Percentiles rank a stretch among this genome's conserved stretches.
phyloP scores from a whole-genome alignment of 306 rosid genomes.

The Luffa acutangula region DNA sequence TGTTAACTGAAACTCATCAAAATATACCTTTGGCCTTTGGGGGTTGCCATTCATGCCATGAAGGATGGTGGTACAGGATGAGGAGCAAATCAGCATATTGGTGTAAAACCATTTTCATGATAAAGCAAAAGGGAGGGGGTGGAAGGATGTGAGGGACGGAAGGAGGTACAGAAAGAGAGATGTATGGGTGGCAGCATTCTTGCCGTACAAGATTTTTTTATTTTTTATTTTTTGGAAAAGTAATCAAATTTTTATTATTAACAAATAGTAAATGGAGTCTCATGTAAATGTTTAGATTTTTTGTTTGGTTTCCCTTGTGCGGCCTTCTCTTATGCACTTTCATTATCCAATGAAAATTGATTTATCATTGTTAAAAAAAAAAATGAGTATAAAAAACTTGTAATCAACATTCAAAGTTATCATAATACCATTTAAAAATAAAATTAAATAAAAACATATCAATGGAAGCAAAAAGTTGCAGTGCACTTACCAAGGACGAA shows the following conservation, averaged over 20 bases:
- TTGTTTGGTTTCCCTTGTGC: background rate
- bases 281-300: background rate
- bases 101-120: background rate
- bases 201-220: background rate
- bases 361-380: background rate
- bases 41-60: background rate
- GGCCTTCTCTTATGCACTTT: background rate
- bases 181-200: background rate
- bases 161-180: background rate
- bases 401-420: background rate
- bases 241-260: background rate
- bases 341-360: background rate
- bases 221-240: background rate
- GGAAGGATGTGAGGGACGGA: no score
- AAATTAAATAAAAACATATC: background rate
- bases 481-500: conserved; percentile 73
- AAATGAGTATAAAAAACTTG: background rate
- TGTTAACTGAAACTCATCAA: no score
- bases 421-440: background rate
- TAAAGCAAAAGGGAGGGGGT: background rate
- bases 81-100: background rate
- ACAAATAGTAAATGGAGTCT: background rate
- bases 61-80: background rate
- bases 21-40: background rate
- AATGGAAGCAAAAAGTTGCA: background rate